Base-by-base conservation (phyloP, 83 land plant genomes). In the Isoetes engelmannii region DNA sequence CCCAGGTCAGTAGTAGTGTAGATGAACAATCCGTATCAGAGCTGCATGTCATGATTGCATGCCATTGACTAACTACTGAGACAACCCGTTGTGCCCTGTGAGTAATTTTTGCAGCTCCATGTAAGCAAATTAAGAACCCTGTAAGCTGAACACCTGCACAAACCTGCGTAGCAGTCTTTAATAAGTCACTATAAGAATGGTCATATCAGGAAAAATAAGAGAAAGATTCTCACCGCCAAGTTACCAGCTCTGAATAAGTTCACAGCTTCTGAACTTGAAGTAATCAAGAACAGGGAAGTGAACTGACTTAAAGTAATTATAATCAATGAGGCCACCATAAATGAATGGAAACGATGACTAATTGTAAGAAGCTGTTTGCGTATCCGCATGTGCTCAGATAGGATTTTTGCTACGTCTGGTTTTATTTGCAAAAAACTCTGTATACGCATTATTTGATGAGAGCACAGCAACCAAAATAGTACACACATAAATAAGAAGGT, bases 101-200 rank as follows among this genome's bases (percentile, higher is more conserved):
- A 15, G 97, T 88, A 63, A 91, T 94, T 78, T 84, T 94, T 28
- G 97, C 80, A 48, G 92, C 98, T 50, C 84, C 88, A 72, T 86
- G 76, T 63, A 94, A 73, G 75, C 97, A 88, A 42, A 88, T 67
- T 48, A 76, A 76, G 48, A 83, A 70, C n/a, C 86, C 98, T 47
- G 87, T 85, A 15, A 94, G 86, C 64, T 94, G 96, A 61, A 94
- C 84, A 28, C 77, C 65, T 12, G 93, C 83, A 54, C 84, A 79
- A 9, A 83, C 85, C 97, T 90, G 83, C 47, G 20, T 10, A 50
- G 61, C 53, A 28, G 17, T 10, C 10, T 60, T 13, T 1, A 60
- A 60, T 15, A 9, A 8, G n/a, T 9, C 28, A 60, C 3, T n/a
- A 8, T 60, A 15, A 60, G 63, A 8, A 63, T 45, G 43, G 42